Conservation (phyloP, 345 rosid genomes). For the Brassica rapa region DNA sequence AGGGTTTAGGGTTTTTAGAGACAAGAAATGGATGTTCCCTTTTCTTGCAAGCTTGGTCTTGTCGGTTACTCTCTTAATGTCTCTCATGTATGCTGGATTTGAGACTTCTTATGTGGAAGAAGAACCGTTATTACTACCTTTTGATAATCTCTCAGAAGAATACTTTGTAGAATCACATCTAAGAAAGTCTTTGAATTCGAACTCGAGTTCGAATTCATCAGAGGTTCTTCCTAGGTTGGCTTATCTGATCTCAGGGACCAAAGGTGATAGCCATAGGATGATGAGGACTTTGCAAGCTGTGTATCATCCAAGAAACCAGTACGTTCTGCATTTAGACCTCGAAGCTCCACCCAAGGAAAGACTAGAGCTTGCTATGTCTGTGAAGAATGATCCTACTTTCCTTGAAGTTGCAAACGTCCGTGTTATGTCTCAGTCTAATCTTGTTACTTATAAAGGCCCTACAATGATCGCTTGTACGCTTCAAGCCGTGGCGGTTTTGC, state of each 20-base stretch:
- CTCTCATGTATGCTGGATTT: conserved; percentile 47
- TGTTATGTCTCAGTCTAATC: conserved; percentile 65
- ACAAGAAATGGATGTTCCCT: conserved; percentile 82
- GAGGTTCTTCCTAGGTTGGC: conserved; percentile 65
- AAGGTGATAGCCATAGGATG: conserved; percentile 72
- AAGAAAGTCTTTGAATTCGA: conserved; percentile 43
- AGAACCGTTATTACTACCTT: conserved; percentile 49
- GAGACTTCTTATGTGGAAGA: conserved; percentile 43
- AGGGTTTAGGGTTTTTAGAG: conserved; percentile 62
- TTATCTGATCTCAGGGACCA: conserved; percentile 76
- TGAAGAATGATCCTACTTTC: conserved; percentile 54
- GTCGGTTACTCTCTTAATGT: conserved; percentile 60
- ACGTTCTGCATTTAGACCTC: conserved; percentile 73
- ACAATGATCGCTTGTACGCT: conserved; percentile 94
- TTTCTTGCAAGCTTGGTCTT: conserved; percentile 78
- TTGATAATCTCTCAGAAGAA: conserved; percentile 50
- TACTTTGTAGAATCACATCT: conserved; percentile 76
- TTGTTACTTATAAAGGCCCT: conserved; percentile 88
- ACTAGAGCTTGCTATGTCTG: conserved; percentile 62
- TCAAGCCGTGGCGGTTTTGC: conserved; percentile 77
- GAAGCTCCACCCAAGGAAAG: conserved; percentile 81
- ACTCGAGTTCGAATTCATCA: conserved; percentile 26
- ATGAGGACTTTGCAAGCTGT: conserved; percentile 71
- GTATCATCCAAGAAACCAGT: conserved; percentile 92
- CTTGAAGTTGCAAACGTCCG: conserved; percentile 68